Conservation (phyloP, 1,284 basidiomycete genomes). For the Wolfiporia cocos region DNA sequence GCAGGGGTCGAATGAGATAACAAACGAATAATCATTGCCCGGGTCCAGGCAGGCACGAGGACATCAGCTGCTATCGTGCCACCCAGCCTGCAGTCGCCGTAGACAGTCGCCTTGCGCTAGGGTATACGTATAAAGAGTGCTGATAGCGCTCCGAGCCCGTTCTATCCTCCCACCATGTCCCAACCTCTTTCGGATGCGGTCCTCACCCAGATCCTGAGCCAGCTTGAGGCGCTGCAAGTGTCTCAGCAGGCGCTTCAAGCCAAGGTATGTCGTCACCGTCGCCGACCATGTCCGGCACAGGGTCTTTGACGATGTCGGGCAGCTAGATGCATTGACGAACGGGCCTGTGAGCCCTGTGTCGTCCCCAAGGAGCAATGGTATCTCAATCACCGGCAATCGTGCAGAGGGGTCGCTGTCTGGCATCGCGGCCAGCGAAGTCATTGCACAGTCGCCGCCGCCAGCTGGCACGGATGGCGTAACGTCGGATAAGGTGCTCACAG, state of each 20-base stretch:
- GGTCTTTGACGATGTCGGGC: background rate
- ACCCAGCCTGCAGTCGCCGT: too few relatives aligned
- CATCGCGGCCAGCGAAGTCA: slow-evolving; percentile 14
- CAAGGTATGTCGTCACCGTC: slow-evolving; percentile 43
- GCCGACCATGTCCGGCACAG: background rate
- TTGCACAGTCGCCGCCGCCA: slow-evolving; percentile 16
- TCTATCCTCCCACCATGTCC: too few relatives aligned
- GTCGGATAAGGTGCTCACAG: slow-evolving; percentile 24
- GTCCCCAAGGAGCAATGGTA: slow-evolving; percentile 18
- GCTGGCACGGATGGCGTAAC: slow-evolving; percentile 21
- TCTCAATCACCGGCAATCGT: slow-evolving; percentile 20
- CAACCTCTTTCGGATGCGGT: slow-evolving; percentile 48
- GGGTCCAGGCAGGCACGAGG: too few relatives aligned
- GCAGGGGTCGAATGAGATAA: too few relatives aligned
- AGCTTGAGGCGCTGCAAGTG: slow-evolving; percentile 62
- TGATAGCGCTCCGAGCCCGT: too few relatives aligned
- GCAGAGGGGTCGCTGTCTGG: slow-evolving; percentile 15
- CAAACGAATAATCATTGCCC: too few relatives aligned
- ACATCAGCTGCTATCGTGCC: too few relatives aligned
- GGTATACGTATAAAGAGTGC: too few relatives aligned
- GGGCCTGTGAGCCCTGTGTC: slow-evolving; percentile 20
- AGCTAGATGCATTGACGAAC: slow-evolving; percentile 34
- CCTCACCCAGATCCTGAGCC: slow-evolving; percentile 66
- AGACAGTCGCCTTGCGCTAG: too few relatives aligned
- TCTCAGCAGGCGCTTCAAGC: slow-evolving; percentile 70